Evolutionary conservation across 164 flowering plant genomes (phyloP).

Genomic region (Umbellularia californica): DNA sequence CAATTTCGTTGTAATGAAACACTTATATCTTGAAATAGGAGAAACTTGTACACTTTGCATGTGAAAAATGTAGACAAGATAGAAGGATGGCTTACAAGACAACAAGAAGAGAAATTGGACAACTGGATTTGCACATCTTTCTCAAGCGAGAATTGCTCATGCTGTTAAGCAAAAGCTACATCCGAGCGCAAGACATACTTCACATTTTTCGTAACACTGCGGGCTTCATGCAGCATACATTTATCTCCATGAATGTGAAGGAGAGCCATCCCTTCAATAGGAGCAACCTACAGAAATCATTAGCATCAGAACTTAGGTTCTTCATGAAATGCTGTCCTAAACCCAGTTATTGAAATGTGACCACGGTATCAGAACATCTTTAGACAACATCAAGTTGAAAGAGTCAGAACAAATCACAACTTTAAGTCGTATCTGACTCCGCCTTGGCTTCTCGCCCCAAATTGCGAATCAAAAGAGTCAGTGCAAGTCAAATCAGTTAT

Average conservation of each 20-base stretch:
- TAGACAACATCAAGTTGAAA: not conserved
- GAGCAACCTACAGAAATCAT: constrained; percentile 57
- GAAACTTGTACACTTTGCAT: not conserved
- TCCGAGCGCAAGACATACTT: constrained; percentile 93
- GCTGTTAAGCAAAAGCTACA: constrained; percentile 65
- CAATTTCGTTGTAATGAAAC: not conserved
- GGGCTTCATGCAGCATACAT: constrained; percentile 92
- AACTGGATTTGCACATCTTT: not conserved
- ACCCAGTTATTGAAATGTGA: not conserved
- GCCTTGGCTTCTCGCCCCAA: not conserved
- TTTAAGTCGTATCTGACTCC: not conserved
- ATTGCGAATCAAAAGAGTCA: too few species aligned
- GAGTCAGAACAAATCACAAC: not conserved
- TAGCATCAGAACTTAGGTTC: not conserved
- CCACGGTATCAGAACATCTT: not conserved
- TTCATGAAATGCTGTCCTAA: not conserved
- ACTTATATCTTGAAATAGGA: too few species aligned
- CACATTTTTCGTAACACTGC: constrained; percentile 69
- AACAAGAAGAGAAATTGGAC: not conserved
- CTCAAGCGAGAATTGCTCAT: not conserved
- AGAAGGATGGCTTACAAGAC: not conserved
- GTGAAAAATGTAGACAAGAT: not conserved
- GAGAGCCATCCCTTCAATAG: constrained; percentile 91
- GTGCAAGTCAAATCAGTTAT: too few species aligned
- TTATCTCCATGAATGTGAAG: constrained; percentile 89